Evolutionary conservation across 805 yeast genomes (phyloP), one percentile per base, ranked within the genome.

Genomic region (Aciculoconidium aculeatum): DNA sequence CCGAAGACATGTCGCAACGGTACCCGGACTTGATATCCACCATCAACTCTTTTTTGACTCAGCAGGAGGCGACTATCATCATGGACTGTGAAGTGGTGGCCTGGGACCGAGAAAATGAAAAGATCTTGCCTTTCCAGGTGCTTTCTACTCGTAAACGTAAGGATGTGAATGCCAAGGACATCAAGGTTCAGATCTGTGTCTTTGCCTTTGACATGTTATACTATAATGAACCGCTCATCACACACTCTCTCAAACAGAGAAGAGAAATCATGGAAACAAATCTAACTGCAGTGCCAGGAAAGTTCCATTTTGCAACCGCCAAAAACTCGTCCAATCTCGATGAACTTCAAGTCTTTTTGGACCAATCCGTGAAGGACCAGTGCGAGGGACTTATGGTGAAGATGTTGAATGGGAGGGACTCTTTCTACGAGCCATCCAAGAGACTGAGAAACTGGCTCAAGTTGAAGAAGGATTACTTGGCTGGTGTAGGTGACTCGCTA

Each of bases 361-460:
- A 92, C 52, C 84, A 85, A 49, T 80, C 95, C 2, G 84, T 92
- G 14, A 78, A 80, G 44, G 92, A 83, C 45, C 65, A 86, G 10
- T 92, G 98, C 53, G 98, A 92, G 55, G 98, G 98, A 0, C 67
- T 92, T 29, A 92, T 92, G 98, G 88, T 92, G 23, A 92, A 92
- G 52, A 76, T 85, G 57, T 60, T 90, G 20, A 80, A 82, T 33
- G 94, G 95, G 1, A 53, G 53, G 8, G 95, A 87, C 27, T 80
- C 94, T 3, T 73, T 63, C 30, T 92, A 92, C 52, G 95, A 92
- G 58, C 98, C 98, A 12, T 83, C 95, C 14, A 90, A 90, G 54
- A 71, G 98, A 51, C 84, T 95, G 2, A 67, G 95, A 34, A 88
- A 92, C 55, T 92, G 98, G 98, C 67, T 92, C 39, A 92, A 92